A percentile compares a stretch with the other conserved stretches of the same genome.
phyloP scores from a whole-genome alignment of 2,329 filamentous ascomycete species.

The Emmonsiellopsis sp. region DNA sequence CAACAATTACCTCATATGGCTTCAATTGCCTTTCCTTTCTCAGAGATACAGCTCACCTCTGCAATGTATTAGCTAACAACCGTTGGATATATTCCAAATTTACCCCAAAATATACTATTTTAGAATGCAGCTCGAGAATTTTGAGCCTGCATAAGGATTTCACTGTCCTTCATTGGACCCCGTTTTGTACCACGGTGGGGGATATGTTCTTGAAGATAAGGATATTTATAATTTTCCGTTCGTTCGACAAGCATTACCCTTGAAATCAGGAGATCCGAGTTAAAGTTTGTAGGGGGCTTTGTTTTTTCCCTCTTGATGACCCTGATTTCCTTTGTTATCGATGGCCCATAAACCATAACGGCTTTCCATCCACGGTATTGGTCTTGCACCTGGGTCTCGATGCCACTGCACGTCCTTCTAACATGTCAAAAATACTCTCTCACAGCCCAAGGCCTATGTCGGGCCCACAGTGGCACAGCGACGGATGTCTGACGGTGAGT shows the following conservation, averaged over 20 bases:
- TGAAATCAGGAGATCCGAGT: slow-evolving; percentile 1
- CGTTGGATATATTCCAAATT: not conserved
- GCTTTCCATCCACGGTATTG: slow-evolving; percentile 1
- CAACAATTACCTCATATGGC: slow-evolving; percentile 3
- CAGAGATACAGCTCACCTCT: not conserved
- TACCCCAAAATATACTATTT: not conserved
- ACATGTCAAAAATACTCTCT: slow-evolving; percentile 1
- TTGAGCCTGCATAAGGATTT: not conserved
- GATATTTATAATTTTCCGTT: not conserved
- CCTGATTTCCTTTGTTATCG: slow-evolving; percentile 1
- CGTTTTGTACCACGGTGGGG: not conserved
- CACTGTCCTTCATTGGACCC: slow-evolving; percentile 1
- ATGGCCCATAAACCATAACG: slow-evolving; percentile 2
- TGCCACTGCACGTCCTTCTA: not conserved
- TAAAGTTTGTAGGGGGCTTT: slow-evolving; percentile 2
- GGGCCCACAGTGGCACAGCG: slow-evolving; percentile 1
- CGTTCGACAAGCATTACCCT: not conserved
- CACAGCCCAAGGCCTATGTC: not conserved
- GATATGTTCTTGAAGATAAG: not conserved
- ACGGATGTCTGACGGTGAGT: not conserved
- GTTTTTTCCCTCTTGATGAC: not conserved
- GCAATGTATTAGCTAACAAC: not conserved
- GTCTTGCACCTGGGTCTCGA: not conserved
- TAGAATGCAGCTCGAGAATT: not conserved
- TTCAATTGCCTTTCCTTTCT: not conserved